These are phyloP conservation scores for Aurifilum marmelostoma DNA, from an alignment of 2,329 filamentous ascomycete species.

Conservation along the genomic window DNA sequence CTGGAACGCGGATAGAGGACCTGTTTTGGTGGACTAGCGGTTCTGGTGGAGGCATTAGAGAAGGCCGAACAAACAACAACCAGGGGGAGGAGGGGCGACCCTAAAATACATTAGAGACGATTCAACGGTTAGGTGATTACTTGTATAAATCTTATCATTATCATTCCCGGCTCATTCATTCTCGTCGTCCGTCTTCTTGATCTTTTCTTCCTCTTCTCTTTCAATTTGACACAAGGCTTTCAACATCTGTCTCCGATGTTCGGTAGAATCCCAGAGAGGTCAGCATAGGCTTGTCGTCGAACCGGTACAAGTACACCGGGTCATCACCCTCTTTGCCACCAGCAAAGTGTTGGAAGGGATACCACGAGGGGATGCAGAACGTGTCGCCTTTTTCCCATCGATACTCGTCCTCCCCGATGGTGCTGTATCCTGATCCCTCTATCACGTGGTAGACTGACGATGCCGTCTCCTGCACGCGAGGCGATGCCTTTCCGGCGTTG, in stretches of 20 bases:
- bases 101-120: background rate
- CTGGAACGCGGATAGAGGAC: background rate
- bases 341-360: constrained; percentile 52
- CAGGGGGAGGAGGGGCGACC: background rate
- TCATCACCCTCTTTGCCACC: constrained; percentile 31
- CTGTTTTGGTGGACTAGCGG: background rate
- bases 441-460: constrained; percentile 59
- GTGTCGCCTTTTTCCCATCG: constrained; percentile 56
- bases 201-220: background rate
- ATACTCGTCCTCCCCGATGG: constrained; percentile 43
- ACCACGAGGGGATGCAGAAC: constrained; percentile 58
- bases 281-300: constrained; percentile 60
- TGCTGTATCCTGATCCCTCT: constrained; percentile 46
- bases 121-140: background rate
- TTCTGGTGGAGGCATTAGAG: constrained; percentile 1
- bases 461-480: constrained; percentile 49
- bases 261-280: constrained; percentile 55
- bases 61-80: background rate
- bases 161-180: background rate
- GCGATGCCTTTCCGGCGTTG: constrained; percentile 41
- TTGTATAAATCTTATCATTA: background rate
- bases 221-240: constrained; percentile 40
- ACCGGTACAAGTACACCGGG: constrained; percentile 54
- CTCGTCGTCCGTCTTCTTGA: too few relatives aligned
- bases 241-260: constrained; percentile 42